Evolutionary conservation across 148 eudicot species (phyloP), one percentile per base, ranked within the genome.

Genomic region (Suaeda aralocaspica): DNA sequence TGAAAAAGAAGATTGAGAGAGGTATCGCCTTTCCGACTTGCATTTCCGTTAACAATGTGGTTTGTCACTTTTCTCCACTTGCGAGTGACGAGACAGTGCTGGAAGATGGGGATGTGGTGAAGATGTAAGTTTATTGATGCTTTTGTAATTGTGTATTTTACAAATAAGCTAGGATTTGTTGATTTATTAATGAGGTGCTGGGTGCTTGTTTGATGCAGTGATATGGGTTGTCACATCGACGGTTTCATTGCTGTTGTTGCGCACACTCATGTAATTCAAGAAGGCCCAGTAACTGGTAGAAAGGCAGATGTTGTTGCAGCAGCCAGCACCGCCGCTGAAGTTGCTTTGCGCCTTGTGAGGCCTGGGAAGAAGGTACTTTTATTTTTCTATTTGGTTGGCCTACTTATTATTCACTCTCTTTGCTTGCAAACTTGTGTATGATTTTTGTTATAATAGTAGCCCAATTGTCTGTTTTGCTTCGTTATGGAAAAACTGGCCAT

Each of bases 21-120:
- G 98, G 98, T 59, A 81, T 92, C 75, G 98, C 98, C 28, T 92
- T 92, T 69, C 98, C 98, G 13, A 88, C 98, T 10, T 92, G 98
- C 76, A 68, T 92, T 36, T 92, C 98, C 1, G 92, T 92, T 48
- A 92, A 92, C 85, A 92, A 85, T 72, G 83, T 85, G 14, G 84
- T 90, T 44, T 76, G 93, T 67, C 98, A 89, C 82, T 86, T 75
- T 60, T 92, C 96, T 0, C 96, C 98, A 0, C 90, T 92, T 77
- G 88, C 91, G 26, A 84, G 87, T 76, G 98, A 92, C 12, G 96
- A 90, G 62, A 66, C 88, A 0, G 92, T 89, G 58, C 78, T 92
- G 65, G 92, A 88, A 80, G 91, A 86, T 64, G 98, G 96, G 51
- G 96, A 90, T 71, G 64, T 86, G 15, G 73, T 92, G 63, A 92